These are phyloP conservation scores for Candida insectorum DNA, from an alignment of 805 yeast species.

Conservation along the genomic window DNA sequence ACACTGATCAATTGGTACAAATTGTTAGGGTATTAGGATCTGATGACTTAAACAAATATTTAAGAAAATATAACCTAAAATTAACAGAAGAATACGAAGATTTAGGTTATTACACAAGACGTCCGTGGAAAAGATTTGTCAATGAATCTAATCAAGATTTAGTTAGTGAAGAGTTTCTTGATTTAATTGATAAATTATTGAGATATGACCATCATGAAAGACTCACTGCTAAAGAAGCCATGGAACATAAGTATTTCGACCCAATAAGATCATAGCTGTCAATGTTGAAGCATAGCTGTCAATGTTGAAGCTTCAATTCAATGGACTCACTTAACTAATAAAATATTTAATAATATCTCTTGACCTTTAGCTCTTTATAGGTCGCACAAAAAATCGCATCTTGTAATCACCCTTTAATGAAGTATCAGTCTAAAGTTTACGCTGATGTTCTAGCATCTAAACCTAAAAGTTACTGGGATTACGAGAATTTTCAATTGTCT, in stretches of 20 bases:
- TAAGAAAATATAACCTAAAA: slow-evolving; percentile 63
- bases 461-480: slow-evolving; percentile 82
- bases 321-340: no score
- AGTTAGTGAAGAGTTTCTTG: slow-evolving; percentile 56
- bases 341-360: no score
- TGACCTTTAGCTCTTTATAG: no score
- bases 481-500: slow-evolving; percentile 53
- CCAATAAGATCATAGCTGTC: slow-evolving; percentile 13
- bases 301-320: no score
- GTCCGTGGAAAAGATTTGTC: slow-evolving; percentile 64
- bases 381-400: no score
- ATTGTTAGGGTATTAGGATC: slow-evolving; percentile 88
- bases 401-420: no score
- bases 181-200: slow-evolving; percentile 68
- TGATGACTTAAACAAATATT: slow-evolving; percentile 63
- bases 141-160: slow-evolving; percentile 51
- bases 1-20: slow-evolving; percentile 87
- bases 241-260: slow-evolving; percentile 67
- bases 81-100: slow-evolving; percentile 79
- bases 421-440: slow-evolving; percentile 49
- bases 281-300: no score
- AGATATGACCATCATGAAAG: slow-evolving; percentile 86
- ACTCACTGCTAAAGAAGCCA: slow-evolving; percentile 83
- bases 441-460: slow-evolving; percentile 67
- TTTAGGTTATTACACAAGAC: slow-evolving; percentile 61